These are phyloP conservation scores for Gracilaria domingensis DNA, from an alignment of 23 red algal genomes.

Conservation along the genomic window DNA sequence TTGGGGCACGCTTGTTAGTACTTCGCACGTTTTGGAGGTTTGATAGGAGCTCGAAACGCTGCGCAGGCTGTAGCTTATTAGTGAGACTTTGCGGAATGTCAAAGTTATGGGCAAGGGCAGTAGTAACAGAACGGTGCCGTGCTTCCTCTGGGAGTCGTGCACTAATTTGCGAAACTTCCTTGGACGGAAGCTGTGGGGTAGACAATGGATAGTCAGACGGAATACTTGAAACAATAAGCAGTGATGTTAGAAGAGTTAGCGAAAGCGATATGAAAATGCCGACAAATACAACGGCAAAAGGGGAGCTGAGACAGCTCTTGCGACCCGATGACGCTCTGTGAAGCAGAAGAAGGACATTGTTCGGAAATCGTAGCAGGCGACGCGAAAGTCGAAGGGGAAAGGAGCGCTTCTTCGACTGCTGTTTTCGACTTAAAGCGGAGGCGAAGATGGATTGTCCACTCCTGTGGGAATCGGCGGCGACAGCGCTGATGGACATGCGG, in stretches of 20 bases:
- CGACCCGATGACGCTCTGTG: background rate
- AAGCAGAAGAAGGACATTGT: background rate
- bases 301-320: background rate
- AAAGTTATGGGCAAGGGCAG: slow-evolving; percentile 18
- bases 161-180: background rate
- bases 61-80: slow-evolving; percentile 13
- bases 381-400: background rate
- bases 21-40: slow-evolving; percentile 31
- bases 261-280: slow-evolving; percentile 33
- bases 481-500: background rate
- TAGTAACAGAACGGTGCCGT: slow-evolving; percentile 8
- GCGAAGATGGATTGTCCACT: background rate
- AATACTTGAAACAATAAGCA: background rate
- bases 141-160: background rate
- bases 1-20: background rate
- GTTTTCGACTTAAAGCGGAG: slow-evolving; percentile 6
- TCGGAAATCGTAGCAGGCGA: slow-evolving; percentile 20
- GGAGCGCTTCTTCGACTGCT: background rate
- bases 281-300: background rate
- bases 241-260: slow-evolving; percentile 13
- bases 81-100: slow-evolving; percentile 60
- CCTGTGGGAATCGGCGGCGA: background rate
- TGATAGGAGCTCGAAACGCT: slow-evolving; percentile 37
- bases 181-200: background rate
- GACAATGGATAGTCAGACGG: slow-evolving; percentile 1